Evolutionary conservation across 2,329 filamentous ascomycete genomes (phyloP), one percentile per base, ranked within the genome.

Genomic region (Neocatenulostroma microsporum): DNA sequence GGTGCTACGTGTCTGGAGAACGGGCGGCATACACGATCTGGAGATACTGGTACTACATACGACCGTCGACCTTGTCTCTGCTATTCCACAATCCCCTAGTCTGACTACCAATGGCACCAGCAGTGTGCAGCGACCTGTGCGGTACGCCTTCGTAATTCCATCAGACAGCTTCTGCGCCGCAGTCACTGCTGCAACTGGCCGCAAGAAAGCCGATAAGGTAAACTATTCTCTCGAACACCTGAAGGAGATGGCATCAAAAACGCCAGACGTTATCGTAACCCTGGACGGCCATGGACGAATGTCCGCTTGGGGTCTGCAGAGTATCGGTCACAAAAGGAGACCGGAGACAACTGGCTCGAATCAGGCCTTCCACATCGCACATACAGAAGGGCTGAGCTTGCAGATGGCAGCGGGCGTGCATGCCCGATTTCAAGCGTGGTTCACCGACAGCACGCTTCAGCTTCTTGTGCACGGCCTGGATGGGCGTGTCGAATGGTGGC

Each of bases 251-350:
- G 85, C 86, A 8, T 91, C 89, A 44, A 80, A 81, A 36, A 83
- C 74, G 38, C 85, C 88, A 0, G 91, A 98, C 56, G 76, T 98
- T 2, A 91, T 87, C 48, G 72, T 96, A 17, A 78, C 89, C 7
- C 69, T 94, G 31, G 86, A 96, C 59, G 79, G 80, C n/a, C 68
- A 73, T 31, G 89, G 89, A 1, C 79, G 80, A 47, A 85, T 96
- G 82, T 87, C 84, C 26, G 86, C 85, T 0, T 95, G 89, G 84
- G 89, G 86, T 1, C 64, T 98, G 38, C 88, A 96, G 58, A 88
- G 89, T 53, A 74, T 94, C 14, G 81, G 82, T 23, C 79, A 76
- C 50, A 85, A 80, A 53, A 67, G 71, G 21, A 76, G 75, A 47
- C 41, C 44, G 13, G 47, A 46, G 10, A 50, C 44, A 20, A 47